Evolutionary conservation across 192 early-diverging fungal genomes (phyloP).

Genomic region (Diversispora epigaea): DNA sequence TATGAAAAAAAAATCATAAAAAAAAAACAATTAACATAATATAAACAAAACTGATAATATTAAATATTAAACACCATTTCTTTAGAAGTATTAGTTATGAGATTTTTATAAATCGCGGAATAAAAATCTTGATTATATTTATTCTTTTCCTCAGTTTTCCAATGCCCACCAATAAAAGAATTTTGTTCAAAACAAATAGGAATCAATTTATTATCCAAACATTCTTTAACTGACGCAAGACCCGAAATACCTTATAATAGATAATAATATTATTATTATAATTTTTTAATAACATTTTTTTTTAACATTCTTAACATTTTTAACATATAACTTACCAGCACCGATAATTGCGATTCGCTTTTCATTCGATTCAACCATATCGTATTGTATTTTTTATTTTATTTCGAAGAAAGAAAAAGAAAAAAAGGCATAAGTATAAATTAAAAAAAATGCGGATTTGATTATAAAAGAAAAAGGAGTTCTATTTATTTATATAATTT

Average conservation of each 20-base stretch:
- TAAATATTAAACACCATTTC: constrained; percentile 29
- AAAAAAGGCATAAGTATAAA: no score
- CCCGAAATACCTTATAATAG: constrained; percentile 48
- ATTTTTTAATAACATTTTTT: background rate
- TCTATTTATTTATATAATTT: no score
- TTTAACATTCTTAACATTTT: no score
- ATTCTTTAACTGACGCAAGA: constrained; percentile 54
- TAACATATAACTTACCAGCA: background rate
- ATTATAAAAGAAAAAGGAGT: no score
- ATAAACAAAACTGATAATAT: no score
- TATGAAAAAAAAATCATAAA: background rate
- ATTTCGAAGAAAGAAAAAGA: no score
- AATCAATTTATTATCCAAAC: constrained; percentile 48
- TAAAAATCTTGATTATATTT: constrained; percentile 44
- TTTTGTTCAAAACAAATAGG: constrained; percentile 58
- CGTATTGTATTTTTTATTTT: no score
- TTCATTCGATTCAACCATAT: no score
- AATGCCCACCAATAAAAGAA: constrained; percentile 51
- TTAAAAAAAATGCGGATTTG: no score
- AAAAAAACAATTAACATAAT: background rate
- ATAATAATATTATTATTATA: background rate
- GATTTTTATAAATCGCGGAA: constrained; percentile 56
- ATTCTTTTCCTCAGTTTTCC: constrained; percentile 53
- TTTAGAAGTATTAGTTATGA: constrained; percentile 59
- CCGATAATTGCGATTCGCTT: no score